A percentile compares a stretch with the other conserved stretches of the same genome.
Evolutionary conservation across 2,329 filamentous ascomycete genomes (phyloP).

Genomic region (Aspergillus sp.): DNA sequence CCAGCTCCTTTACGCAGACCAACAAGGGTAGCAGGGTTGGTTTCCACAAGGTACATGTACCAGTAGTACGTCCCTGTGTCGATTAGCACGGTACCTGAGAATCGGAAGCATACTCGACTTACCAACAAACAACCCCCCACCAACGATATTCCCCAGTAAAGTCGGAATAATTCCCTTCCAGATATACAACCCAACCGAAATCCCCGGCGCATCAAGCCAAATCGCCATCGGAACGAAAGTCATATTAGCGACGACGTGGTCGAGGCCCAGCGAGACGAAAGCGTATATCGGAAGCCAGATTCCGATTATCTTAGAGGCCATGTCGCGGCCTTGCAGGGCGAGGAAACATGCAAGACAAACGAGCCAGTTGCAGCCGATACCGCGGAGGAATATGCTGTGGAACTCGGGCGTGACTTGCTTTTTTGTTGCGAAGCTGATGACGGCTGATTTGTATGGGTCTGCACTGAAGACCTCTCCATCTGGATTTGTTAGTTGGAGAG

Average conservation of each 20-base stretch:
- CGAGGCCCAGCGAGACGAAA: constrained; percentile 55
- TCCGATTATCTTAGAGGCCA: constrained; percentile 54
- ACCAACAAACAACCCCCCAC: constrained; percentile 55
- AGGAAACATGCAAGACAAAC: constrained; percentile 54
- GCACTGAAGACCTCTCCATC: constrained; percentile 49
- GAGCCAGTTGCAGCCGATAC: constrained; percentile 59
- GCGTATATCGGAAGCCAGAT: constrained; percentile 60
- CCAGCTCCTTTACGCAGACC: constrained; percentile 9
- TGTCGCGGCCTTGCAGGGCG: constrained; percentile 48
- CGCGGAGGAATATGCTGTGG: constrained; percentile 56
- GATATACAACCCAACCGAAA: constrained; percentile 54
- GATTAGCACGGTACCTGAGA: neutral
- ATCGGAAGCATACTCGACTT: constrained; percentile 2
- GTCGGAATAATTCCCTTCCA: constrained; percentile 59
- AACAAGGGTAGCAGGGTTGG: constrained; percentile 17
- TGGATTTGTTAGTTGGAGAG: constrained; percentile 15
- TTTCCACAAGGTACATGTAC: constrained; percentile 45
- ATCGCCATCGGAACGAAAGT: constrained; percentile 55
- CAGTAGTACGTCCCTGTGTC: constrained; percentile 44
- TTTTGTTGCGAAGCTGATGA: constrained; percentile 47
- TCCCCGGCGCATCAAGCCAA: constrained; percentile 45
- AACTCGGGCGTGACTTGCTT: constrained; percentile 52
- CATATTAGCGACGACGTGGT: constrained; percentile 61
- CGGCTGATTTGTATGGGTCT: constrained; percentile 46
- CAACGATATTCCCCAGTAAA: constrained; percentile 54